A percentile compares a stretch with the other conserved stretches of the same genome.
These are phyloP conservation scores for Alternaria triticina DNA, from an alignment of 2,329 filamentous ascomycete species.

Conservation along the genomic window DNA sequence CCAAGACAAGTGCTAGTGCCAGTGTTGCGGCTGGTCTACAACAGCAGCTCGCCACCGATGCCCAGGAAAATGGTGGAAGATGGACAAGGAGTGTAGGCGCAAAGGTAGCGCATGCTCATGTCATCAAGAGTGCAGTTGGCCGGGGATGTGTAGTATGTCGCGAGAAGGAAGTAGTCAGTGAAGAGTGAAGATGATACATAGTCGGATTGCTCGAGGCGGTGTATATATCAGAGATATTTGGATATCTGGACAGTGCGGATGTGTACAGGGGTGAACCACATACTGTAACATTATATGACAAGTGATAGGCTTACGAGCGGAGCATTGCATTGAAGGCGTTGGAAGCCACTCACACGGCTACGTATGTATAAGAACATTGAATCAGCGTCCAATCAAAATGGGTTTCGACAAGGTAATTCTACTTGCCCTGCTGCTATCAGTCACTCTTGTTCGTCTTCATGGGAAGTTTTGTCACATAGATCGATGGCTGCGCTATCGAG, in stretches of 20 bases:
- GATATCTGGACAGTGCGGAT: neutral
- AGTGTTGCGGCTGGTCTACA: constrained; percentile 55
- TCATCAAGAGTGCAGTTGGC: constrained; percentile 79
- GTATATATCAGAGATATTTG: neutral
- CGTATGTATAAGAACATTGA: neutral
- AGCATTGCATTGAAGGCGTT: neutral
- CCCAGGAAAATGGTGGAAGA: constrained; percentile 53
- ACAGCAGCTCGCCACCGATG: constrained; percentile 42
- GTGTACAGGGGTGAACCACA: neutral
- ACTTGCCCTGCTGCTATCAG: neutral
- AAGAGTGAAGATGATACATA: constrained; percentile 10
- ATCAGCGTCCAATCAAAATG: neutral
- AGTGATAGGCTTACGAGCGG: neutral
- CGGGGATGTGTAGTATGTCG: constrained; percentile 48
- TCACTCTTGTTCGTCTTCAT: neutral
- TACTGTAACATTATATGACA: neutral
- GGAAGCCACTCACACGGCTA: neutral
- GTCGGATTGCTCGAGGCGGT: neutral
- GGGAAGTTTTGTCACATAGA: neutral
- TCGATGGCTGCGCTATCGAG: neutral
- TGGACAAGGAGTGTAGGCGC: constrained; percentile 71
- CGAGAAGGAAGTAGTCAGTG: constrained; percentile 33
- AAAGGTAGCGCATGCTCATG: constrained; percentile 67
- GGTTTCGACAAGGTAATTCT: neutral
- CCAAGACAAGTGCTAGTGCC: constrained; percentile 50